phyloP scores from a whole-genome alignment of 2,329 filamentous ascomycete species.

The Ramularia collo-cygni region DNA sequence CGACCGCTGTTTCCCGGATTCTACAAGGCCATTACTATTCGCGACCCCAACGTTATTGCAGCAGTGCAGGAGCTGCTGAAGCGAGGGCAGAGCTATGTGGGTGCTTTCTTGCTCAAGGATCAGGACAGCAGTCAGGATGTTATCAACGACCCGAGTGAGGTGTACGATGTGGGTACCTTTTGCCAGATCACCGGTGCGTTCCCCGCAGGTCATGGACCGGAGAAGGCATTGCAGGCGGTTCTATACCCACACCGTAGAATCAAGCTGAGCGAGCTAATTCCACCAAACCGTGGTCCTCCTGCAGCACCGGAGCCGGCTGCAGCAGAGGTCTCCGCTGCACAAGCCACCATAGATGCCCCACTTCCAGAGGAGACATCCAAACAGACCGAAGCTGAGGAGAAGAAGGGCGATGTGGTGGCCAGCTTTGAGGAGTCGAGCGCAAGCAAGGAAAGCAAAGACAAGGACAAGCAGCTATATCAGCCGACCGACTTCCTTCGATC shows the following conservation, averaged over 20 bases:
- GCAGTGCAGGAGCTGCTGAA: constrained; percentile 97
- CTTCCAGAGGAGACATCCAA: constrained; percentile 19
- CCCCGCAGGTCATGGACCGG: constrained; percentile 72
- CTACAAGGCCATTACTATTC: constrained; percentile 97
- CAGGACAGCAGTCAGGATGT: constrained; percentile 89
- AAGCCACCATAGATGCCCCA: constrained; percentile 37
- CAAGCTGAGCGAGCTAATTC: constrained; percentile 74
- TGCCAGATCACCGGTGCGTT: constrained; percentile 97
- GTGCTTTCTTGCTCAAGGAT: constrained; percentile 94
- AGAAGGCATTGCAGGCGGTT: constrained; percentile 75
- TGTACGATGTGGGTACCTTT: constrained; percentile 94
- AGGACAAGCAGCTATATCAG: constrained; percentile 50
- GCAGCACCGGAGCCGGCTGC: constrained; percentile 43
- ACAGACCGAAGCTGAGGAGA: constrained; percentile 50
- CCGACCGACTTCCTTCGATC: constrained; percentile 86
- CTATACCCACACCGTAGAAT: constrained; percentile 94
- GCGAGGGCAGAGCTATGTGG: constrained; percentile 92
- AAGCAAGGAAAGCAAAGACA: constrained; percentile 37
- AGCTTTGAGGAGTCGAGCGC: constrained; percentile 84
- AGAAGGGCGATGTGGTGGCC: constrained; percentile 88
- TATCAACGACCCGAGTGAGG: constrained; percentile 82
- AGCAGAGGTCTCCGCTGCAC: constrained; percentile 39
- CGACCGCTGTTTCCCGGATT: constrained; percentile 93
- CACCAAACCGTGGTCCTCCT: constrained; percentile 50
- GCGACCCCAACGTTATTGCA: constrained; percentile 81